These are phyloP conservation scores for Auxenochlorella protothecoides DNA, from an alignment of 139 green algal genomes.

Conservation along the genomic window DNA sequence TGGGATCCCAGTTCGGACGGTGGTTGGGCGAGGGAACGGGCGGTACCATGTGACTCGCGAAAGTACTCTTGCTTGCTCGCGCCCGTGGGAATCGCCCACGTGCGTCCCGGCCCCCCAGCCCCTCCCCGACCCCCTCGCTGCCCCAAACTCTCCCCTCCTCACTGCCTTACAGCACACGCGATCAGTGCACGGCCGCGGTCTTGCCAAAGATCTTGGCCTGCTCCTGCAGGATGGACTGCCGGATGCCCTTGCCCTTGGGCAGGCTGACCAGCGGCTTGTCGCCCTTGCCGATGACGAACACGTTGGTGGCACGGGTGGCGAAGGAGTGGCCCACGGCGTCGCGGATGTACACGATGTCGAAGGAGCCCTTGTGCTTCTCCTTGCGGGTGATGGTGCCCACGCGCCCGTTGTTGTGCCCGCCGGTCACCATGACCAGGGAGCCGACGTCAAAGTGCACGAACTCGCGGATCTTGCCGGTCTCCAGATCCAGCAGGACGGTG, in stretches of 20 bases:
- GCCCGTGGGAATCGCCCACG: too few relatives aligned
- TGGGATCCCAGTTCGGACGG: neutral
- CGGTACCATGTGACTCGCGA: too few relatives aligned
- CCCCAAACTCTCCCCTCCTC: neutral
- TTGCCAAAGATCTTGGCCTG: conserved; percentile 75
- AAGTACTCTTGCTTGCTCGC: too few relatives aligned
- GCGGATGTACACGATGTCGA: conserved; percentile 94
- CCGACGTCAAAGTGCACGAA: conserved; percentile 96
- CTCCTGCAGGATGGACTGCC: conserved; percentile 93
- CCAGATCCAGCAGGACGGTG: conserved; percentile 95
- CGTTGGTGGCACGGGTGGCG: conserved; percentile 86
- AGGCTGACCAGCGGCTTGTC: conserved; percentile 91
- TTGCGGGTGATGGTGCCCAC: conserved; percentile 82
- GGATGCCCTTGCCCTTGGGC: conserved; percentile 97
- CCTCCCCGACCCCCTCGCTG: neutral
- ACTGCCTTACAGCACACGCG: neutral
- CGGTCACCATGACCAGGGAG: conserved; percentile 87
- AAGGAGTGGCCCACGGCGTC: conserved; percentile 90
- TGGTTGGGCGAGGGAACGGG: too few relatives aligned
- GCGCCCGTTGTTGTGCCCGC: conserved; percentile 86
- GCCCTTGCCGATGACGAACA: conserved; percentile 97
- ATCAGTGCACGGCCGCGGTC: neutral
- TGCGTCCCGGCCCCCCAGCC: neutral
- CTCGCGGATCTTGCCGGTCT: conserved; percentile 91
- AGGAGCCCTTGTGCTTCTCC: conserved; percentile 93